Base-by-base conservation (phyloP, 345 rosid genomes). In the Combretum micranthum region DNA sequence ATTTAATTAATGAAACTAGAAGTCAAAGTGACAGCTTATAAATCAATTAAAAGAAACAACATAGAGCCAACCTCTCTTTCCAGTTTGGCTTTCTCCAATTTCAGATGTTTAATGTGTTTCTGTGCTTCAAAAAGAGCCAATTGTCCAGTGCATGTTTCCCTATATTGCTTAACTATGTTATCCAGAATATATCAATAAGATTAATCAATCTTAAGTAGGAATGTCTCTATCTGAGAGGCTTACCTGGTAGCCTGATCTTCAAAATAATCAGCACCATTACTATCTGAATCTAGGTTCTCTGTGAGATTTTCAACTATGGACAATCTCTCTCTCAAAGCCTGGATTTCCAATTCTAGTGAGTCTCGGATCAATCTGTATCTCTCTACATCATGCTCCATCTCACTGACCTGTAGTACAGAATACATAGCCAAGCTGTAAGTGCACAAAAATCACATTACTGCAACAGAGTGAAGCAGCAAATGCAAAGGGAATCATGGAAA, bases 331-430 rank as follows among this genome's bases (percentile, higher is more conserved):
- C 84, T 75, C 62, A 91, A 66, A 69, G 74, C 69, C 63, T 75
- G 85, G 61, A 88, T 87, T 75, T 91, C 92, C 70, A 77, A 61
- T 72, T 91, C 95, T 71, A 84, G 71, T 21, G 82, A 85, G 56
- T 80, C 85, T 73, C 86, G 82, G 39, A 80, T 77, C 51, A 77
- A 55, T 44, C 72, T 77, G 69, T 88, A 88, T 71, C 84, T 78
- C 69, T 80, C 88, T 57, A 91, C 86, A 70, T 91, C 89, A 51
- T 78, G 88, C 68, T 82, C 86, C 96, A 86, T 81, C 77, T 86
- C 98, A 77, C 67, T 66, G 56, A 81, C 92, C 98, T 91, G 63
- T 43, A 44, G 42, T 66, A 68, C 54, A 63, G 59, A 69, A 75
- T 42, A 65, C 44, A 19, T 43, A n/a, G 32, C 13, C 48, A 45